Percentiles rank a stretch among this genome's conserved stretches.
These are phyloP conservation scores for Sclerotinia trifoliorum DNA, from an alignment of 2,329 filamentous ascomycete species.

Conservation along the genomic window DNA sequence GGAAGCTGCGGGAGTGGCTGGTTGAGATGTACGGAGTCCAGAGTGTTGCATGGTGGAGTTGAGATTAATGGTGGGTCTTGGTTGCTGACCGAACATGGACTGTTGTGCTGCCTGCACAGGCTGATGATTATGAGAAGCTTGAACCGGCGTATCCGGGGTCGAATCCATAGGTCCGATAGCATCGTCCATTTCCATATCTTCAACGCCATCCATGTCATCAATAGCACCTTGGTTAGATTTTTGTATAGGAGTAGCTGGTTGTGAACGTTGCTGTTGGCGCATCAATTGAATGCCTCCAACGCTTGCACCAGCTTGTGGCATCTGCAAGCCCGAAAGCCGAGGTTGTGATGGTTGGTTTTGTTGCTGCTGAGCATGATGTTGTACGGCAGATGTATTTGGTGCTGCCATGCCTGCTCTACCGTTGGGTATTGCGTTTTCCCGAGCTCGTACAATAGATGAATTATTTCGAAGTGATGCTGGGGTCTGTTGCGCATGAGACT, in stretches of 20 bases:
- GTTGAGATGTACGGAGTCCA: slow-evolving; percentile 80
- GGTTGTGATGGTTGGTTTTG: slow-evolving; percentile 31
- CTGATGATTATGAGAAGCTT: slow-evolving; percentile 45
- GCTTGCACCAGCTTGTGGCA: slow-evolving; percentile 35
- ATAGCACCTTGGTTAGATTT: slow-evolving; percentile 34
- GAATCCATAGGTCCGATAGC: slow-evolving; percentile 65
- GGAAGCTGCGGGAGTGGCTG: slow-evolving; percentile 76
- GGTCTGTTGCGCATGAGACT: slow-evolving; percentile 77
- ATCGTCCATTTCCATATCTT: slow-evolving; percentile 97
- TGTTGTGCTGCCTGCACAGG: slow-evolving; percentile 69
- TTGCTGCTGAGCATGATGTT: slow-evolving; percentile 49
- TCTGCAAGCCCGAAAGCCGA: slow-evolving; percentile 35
- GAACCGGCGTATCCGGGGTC: slow-evolving; percentile 49
- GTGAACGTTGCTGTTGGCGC: slow-evolving; percentile 40
- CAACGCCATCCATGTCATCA: slow-evolving; percentile 78
- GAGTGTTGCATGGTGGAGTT: slow-evolving; percentile 68
- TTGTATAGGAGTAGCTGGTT: slow-evolving; percentile 37
- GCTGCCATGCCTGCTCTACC: slow-evolving; percentile 46
- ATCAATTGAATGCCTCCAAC: slow-evolving; percentile 40
- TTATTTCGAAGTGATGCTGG: slow-evolving; percentile 47
- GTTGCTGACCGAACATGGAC: slow-evolving; percentile 60
- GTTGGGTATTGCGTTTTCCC: slow-evolving; percentile 46
- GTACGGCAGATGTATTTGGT: slow-evolving; percentile 43
- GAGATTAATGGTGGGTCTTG: slow-evolving; percentile 73
- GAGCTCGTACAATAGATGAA: slow-evolving; percentile 44